phyloP scores from a whole-genome alignment of 2,329 filamentous ascomycete species.

The Exophiala calicioides region DNA sequence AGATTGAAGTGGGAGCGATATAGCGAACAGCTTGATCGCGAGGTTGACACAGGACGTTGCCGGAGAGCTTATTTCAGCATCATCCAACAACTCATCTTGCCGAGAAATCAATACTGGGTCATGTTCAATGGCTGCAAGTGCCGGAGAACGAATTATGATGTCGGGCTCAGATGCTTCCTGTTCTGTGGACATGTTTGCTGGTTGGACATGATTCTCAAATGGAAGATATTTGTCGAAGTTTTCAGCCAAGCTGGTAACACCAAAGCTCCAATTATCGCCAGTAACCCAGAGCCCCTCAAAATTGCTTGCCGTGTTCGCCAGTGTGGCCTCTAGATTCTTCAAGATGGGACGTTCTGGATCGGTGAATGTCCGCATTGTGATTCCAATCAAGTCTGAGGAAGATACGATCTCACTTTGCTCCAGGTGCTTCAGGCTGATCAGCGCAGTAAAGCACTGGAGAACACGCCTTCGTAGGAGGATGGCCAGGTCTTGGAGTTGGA shows the following conservation, averaged over 20 bases:
- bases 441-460: conserved; percentile 88
- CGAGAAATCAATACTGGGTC: conserved; percentile 55
- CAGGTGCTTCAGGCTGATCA: conserved; percentile 83
- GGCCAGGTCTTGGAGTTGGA: conserved; percentile 87
- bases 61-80: conserved; percentile 56
- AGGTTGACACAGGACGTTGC: conserved; percentile 93
- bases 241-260: conserved; percentile 79
- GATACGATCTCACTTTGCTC: conserved; percentile 82
- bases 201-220: conserved; percentile 44
- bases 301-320: conserved; percentile 82
- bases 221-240: conserved; percentile 73
- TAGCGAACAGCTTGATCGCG: conserved; percentile 88
- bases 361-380: conserved; percentile 88
- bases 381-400: conserved; percentile 85
- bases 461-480: conserved; percentile 92
- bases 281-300: conserved; percentile 97
- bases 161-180: conserved; percentile 29
- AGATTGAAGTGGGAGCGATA: conserved; percentile 83
- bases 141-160: conserved; percentile 23
- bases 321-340: conserved; percentile 81
- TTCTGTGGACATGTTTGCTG: conserved; percentile 30
- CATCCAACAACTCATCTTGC: conserved; percentile 11
- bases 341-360: conserved; percentile 82
- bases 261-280: conserved; percentile 91
- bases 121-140: conserved; percentile 53